phyloP scores from a whole-genome alignment of 805 yeast species.

The Tetrapisispora pingtungensis region DNA sequence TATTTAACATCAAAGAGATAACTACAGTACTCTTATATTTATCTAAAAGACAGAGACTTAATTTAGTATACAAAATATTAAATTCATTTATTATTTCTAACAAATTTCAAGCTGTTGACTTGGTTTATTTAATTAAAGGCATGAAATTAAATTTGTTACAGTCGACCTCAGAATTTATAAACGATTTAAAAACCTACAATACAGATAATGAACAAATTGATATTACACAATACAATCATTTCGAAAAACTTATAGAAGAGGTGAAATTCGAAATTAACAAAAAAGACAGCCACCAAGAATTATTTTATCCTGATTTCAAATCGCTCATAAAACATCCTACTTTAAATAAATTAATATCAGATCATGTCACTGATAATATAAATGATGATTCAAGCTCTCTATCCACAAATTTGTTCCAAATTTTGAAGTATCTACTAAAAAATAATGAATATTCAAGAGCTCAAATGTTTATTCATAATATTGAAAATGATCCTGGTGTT shows the following conservation, averaged over 20 bases:
- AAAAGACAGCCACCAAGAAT: neutral
- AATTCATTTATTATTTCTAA: constrained; percentile 15
- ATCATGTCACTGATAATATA: neutral
- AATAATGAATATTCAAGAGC: neutral
- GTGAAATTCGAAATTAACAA: neutral
- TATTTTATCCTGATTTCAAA: neutral
- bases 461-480: neutral
- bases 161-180: neutral
- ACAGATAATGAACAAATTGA: neutral
- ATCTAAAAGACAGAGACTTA: constrained; percentile 10
- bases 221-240: neutral
- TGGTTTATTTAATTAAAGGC: neutral
- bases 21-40: constrained; percentile 20
- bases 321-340: neutral
- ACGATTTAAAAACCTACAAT: neutral
- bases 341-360: neutral
- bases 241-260: neutral
- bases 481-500: neutral
- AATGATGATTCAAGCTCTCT: neutral
- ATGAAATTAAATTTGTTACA: neutral
- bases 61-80: constrained; percentile 4
- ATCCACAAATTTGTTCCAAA: neutral
- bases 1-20: constrained; percentile 21
- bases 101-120: constrained; percentile 9
- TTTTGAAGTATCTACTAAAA: neutral